These are phyloP conservation scores for Talaromyces islandicus DNA, from an alignment of 2,329 filamentous ascomycete genomes.

Conservation along the genomic window DNA sequence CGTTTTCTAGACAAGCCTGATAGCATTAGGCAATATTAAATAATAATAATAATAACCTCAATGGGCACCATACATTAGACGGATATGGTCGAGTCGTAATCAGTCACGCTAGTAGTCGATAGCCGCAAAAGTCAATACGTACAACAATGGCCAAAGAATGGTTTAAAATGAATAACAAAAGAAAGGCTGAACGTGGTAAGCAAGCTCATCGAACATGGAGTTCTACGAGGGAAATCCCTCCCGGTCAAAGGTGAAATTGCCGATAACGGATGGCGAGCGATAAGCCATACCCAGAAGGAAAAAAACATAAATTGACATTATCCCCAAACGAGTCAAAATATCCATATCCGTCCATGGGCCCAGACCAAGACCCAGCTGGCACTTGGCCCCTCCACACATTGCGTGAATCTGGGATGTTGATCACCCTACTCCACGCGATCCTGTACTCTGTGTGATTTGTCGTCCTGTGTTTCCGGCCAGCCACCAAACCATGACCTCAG, in stretches of 20 bases:
- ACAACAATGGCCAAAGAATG: neutral
- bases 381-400: conserved; percentile 15
- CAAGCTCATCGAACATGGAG: neutral
- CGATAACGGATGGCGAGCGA: neutral
- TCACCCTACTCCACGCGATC: conserved; percentile 4
- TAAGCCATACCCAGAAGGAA: neutral
- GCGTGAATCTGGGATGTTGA: conserved; percentile 10
- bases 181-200: neutral
- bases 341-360: conserved; percentile 15
- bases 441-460: neutral
- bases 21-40: neutral
- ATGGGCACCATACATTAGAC: neutral
- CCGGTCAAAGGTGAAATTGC: neutral
- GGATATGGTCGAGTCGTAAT: neutral
- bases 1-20: too few relatives aligned
- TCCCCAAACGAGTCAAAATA: conserved; percentile 28
- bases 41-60: neutral
- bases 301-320: neutral
- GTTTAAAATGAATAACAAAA: neutral
- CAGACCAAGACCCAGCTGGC: neutral
- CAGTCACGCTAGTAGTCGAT: neutral
- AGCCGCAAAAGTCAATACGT: neutral
- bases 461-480: neutral
- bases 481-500: neutral
- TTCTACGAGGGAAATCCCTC: neutral